Conservation (phyloP, 2,329 filamentous ascomycete genomes). For the Juglanconis sp. region DNA sequence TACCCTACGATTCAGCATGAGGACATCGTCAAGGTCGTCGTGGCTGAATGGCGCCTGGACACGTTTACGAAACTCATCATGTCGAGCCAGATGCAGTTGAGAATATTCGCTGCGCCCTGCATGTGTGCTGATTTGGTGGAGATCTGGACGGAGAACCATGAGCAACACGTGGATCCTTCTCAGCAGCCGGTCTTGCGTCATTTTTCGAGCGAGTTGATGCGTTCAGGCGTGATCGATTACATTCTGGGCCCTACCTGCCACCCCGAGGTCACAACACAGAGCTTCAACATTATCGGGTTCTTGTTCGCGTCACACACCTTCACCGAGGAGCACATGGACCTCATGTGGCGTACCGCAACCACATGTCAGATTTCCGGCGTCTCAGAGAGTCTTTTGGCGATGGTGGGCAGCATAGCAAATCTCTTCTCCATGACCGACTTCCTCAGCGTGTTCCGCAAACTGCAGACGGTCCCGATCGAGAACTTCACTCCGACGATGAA, state of each 20-base stretch:
- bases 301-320: slow-evolving; percentile 77
- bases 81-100: slow-evolving; percentile 86
- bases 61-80: slow-evolving; percentile 69
- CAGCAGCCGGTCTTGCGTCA: slow-evolving; percentile 55
- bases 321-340: slow-evolving; percentile 67
- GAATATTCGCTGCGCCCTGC: slow-evolving; percentile 71
- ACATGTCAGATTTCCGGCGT: slow-evolving; percentile 80
- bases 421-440: slow-evolving; percentile 49
- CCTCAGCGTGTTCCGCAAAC: slow-evolving; percentile 68
- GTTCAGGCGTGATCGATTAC: slow-evolving; percentile 75
- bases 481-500: slow-evolving; percentile 61
- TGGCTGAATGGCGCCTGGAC: slow-evolving; percentile 66
- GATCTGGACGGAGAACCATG: slow-evolving; percentile 60
- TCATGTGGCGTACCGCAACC: slow-evolving; percentile 79
- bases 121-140: slow-evolving; percentile 70
- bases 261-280: slow-evolving; percentile 79
- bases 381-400: slow-evolving; percentile 72
- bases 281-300: slow-evolving; percentile 82
- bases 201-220: slow-evolving; percentile 66
- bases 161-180: slow-evolving; percentile 36
- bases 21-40: slow-evolving; percentile 48
- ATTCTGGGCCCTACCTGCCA: slow-evolving; percentile 89
- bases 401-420: slow-evolving; percentile 50
- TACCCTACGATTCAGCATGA: slow-evolving; percentile 36
- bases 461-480: slow-evolving; percentile 61